Evolutionary conservation across 352 stramenopile genomes (phyloP).

Genomic region (Globisporangium mamillatum): DNA sequence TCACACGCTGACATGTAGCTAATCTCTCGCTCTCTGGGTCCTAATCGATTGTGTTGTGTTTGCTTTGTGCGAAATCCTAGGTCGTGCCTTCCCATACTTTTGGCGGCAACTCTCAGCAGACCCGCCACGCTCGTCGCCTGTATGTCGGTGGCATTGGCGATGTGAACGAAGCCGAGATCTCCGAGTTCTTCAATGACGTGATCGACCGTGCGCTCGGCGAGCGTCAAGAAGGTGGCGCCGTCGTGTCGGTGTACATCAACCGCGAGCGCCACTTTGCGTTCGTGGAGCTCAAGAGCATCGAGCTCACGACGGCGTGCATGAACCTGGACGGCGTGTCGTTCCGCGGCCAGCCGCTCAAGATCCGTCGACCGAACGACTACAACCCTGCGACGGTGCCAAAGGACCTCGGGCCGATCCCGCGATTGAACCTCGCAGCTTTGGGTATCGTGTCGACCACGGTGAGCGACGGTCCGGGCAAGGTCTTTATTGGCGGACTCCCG

Average conservation of each 20-base stretch:
- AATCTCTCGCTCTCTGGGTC: background rate
- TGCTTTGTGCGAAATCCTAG: background rate
- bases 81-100: slow-evolving; percentile 5
- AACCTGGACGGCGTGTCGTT: slow-evolving; percentile 95
- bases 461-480: slow-evolving; percentile 96
- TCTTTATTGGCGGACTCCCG: slow-evolving; percentile 97
- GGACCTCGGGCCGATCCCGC: slow-evolving; percentile 80
- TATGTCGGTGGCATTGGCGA: slow-evolving; percentile 94
- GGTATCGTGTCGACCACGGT: slow-evolving; percentile 95
- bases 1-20: background rate
- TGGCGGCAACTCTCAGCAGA: slow-evolving; percentile 84
- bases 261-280: slow-evolving; percentile 96
- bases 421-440: slow-evolving; percentile 88
- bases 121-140: slow-evolving; percentile 93
- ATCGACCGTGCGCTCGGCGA: slow-evolving; percentile 84
- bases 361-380: slow-evolving; percentile 98
- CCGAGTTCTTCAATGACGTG: slow-evolving; percentile 91
- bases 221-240: slow-evolving; percentile 66
- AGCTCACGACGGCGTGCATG: slow-evolving; percentile 95
- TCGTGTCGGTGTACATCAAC: slow-evolving; percentile 95
- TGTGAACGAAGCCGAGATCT: slow-evolving; percentile 84
- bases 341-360: slow-evolving; percentile 92
- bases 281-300: slow-evolving; percentile 96
- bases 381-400: slow-evolving; percentile 89
- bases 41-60: slow-evolving; percentile 30